Base-by-base conservation (phyloP, 2,329 filamentous ascomycete genomes). In the Leptosphaerulina australis region DNA sequence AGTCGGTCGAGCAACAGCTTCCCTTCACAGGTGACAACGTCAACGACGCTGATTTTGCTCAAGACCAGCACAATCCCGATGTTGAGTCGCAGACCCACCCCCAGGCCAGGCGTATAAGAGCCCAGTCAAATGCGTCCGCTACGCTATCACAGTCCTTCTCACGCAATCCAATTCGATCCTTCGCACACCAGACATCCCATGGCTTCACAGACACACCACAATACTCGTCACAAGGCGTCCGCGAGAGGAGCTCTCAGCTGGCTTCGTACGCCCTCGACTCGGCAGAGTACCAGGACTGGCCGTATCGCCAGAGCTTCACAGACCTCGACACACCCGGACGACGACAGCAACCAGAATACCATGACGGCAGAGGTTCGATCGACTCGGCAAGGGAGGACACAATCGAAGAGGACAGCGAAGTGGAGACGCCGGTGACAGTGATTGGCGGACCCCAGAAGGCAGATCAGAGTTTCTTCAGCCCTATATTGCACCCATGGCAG, bases 161-260 rank as follows among this genome's bases (percentile, higher is more conserved):
- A 17, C 65, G 72, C 68, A 86, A 88, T 53, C 87, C 87, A 4
- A 85, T 87, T 38, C 80, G 88, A 46, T 90, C 87, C 2, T 90
- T 88, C 58, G 84, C 88, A 45, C 85, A 88, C 58, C 82, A 85
- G 44, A 83, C 84, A 29, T 78, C 83, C 28, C 81, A 85, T 55
- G 83, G 84, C 31, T 75, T 81, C 62, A 71, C 76, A 73, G 88
- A 93, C 67, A 88, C 84, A 61, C 82, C 84, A 14, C 84, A 90
- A 62, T 89, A 90, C 71, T 88, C 90, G 29, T 81, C 81, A 25
- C 84, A 86, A 51, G 88, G 86, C 58, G 88, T 96, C 30, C 87
- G 91, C 57, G 87, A 94, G 73, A 88, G 94, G 68, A 95, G 91
- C 2, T 90, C 91, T 41, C 90, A 96, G 73, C 80, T 96, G 48